A percentile compares a stretch with the other conserved stretches of the same genome.
Conservation (phyloP, 352 stramenopile species). For the Phytopythium vexans region DNA sequence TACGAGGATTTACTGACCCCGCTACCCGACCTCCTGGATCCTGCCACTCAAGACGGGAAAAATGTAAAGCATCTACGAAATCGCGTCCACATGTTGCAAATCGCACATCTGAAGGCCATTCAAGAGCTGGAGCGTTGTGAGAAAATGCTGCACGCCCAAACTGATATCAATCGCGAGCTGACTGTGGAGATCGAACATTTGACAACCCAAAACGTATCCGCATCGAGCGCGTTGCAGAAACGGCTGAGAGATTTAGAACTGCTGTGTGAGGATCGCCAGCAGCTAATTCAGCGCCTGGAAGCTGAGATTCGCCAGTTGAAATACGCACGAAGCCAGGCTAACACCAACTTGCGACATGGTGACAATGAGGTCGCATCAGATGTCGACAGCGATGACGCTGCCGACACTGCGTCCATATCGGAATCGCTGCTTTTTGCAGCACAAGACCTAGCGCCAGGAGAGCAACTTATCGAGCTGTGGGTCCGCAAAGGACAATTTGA, state of each 20-base stretch:
- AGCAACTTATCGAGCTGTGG: slow-evolving; percentile 91
- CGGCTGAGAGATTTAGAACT: slow-evolving; percentile 86
- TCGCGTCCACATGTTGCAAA: slow-evolving; percentile 85
- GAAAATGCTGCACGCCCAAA: slow-evolving; percentile 93
- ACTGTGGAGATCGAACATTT: slow-evolving; percentile 89
- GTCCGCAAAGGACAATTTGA: slow-evolving; percentile 79
- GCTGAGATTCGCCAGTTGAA: slow-evolving; percentile 86
- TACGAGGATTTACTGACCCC: slow-evolving; percentile 23
- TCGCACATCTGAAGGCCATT: slow-evolving; percentile 87
- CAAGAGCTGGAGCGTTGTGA: slow-evolving; percentile 92
- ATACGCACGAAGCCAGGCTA: slow-evolving; percentile 61
- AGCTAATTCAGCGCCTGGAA: slow-evolving; percentile 81
- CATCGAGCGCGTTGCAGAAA: slow-evolving; percentile 66
- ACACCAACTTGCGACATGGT: slow-evolving; percentile 21
- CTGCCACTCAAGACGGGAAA: slow-evolving; percentile 14
- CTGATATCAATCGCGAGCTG: slow-evolving; percentile 93
- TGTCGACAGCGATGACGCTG: slow-evolving; percentile 26
- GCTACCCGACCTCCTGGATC: slow-evolving; percentile 18
- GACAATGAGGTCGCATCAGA: slow-evolving; percentile 27
- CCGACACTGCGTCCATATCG: slow-evolving; percentile 51
- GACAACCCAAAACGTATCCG: slow-evolving; percentile 64
- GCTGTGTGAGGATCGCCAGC: slow-evolving; percentile 74
- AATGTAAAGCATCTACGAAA: slow-evolving; percentile 65
- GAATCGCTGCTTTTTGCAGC: slow-evolving; percentile 68
- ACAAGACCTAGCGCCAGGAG: slow-evolving; percentile 63